These are phyloP conservation scores for Drechslerella dactyloides DNA, from an alignment of 2,329 filamentous ascomycete species.

Conservation along the genomic window DNA sequence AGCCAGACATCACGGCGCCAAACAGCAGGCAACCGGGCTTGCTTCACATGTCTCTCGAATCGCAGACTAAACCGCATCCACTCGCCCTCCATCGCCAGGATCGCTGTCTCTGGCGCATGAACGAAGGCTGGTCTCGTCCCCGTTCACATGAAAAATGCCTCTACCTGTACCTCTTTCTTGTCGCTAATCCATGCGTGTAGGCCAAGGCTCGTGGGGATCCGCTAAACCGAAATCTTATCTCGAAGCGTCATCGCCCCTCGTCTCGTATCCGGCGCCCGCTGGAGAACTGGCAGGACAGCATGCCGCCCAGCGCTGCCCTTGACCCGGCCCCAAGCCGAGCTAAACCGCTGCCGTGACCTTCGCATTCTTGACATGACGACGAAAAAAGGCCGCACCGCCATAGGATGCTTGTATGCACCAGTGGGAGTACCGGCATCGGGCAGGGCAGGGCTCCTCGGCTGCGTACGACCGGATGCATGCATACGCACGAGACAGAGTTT, in stretches of 20 bases:
- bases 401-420: background rate
- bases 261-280: background rate
- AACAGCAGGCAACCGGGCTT: background rate
- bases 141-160: background rate
- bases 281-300: background rate
- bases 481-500: background rate
- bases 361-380: background rate
- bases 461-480: background rate
- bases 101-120: no score
- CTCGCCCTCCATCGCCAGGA: no score
- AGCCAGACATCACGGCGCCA: background rate
- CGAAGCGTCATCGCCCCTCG: slow-evolving; percentile 16
- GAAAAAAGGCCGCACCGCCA: background rate
- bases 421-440: background rate
- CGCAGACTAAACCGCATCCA: background rate
- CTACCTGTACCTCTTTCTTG: background rate
- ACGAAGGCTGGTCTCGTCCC: no score
- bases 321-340: background rate
- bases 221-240: slow-evolving; percentile 51
- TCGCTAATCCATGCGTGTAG: background rate
- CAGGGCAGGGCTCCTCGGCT: slow-evolving; percentile 1
- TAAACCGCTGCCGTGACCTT: background rate
- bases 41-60: background rate
- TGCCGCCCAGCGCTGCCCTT: background rate
- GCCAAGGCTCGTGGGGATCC: slow-evolving; percentile 23